Evolutionary conservation across 2,329 filamentous ascomycete genomes (phyloP).

Genomic region (Colletotrichum sp.): DNA sequence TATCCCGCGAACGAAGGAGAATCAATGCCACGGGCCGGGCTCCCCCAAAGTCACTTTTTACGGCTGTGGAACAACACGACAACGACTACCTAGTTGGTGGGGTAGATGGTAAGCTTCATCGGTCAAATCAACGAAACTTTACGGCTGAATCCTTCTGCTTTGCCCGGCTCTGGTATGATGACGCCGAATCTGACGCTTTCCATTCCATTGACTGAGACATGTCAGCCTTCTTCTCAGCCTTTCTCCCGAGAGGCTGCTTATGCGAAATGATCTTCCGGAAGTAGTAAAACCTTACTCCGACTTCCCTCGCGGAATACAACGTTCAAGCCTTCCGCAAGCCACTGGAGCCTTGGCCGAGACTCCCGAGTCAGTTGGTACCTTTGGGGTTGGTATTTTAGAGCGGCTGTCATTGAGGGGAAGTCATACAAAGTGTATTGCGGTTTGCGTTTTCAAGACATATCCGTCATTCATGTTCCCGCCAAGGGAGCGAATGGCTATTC

Average conservation of each 20-base stretch:
- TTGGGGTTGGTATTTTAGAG: neutral
- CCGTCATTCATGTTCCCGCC: neutral
- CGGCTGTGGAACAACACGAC: too few relatives aligned
- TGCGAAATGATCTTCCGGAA: neutral
- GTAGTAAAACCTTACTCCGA: neutral
- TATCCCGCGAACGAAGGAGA: too few relatives aligned
- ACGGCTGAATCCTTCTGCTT: too few relatives aligned
- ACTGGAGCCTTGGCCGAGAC: neutral
- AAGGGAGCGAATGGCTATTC: neutral
- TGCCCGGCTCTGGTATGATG: neutral
- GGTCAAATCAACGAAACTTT: too few relatives aligned
- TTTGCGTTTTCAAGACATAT: neutral
- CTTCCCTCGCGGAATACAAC: neutral
- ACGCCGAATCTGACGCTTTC: neutral
- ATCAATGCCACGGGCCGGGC: too few relatives aligned
- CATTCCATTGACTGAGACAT: neutral
- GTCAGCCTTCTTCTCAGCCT: neutral
- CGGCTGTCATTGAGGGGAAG: neutral
- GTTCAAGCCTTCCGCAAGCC: neutral
- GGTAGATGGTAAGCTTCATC: too few relatives aligned
- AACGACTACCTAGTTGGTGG: too few relatives aligned
- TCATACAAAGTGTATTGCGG: too few relatives aligned
- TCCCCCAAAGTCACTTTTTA: too few relatives aligned
- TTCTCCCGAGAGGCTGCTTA: neutral
- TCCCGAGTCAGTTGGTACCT: neutral